Base-by-base conservation (phyloP, 2,329 filamentous ascomycete genomes). In the Aureobasidium sp. region DNA sequence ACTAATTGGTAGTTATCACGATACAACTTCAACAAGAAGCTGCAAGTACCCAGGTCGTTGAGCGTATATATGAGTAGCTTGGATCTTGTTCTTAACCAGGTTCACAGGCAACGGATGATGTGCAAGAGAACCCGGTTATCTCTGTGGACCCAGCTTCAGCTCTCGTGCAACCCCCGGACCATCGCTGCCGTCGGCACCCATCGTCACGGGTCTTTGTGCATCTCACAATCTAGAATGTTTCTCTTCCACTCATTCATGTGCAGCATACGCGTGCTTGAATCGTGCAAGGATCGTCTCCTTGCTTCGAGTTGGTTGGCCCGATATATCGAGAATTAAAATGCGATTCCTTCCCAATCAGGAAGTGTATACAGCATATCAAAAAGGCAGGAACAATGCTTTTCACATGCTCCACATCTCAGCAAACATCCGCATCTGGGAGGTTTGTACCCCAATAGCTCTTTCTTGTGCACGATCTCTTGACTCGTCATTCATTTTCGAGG, bases 1-100 rank as follows among this genome's bases (percentile, higher is more conserved):
- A 20, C 20, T 20, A 20, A 20, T 20, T 20, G 20, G 20, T 20
- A 20, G 20, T 20, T 20, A 5, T 56, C 29, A 15, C 41, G 26
- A 36, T 20, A 57, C 27, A 27, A 26, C 29, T 47, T 57, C n/a
- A 34, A 46, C 29, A 56, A 32, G n/a, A 27, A 32, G 15, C 26
- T 37, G 53, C 53, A 57, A 57, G 41, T 12, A 57, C 15, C 53
- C 53, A 57, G 27, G 37, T 17, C 47, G 29, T 57, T 46, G 52
- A 43, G 27, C 5, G 15, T 9, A 17, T 4, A 39, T 29, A 20
- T 37, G 20, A n/a, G 9, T 8, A 20, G 17, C 10, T 32, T 20
- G 1, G 26, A 55, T 55, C 26, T 43, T 43, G 20, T 2, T 39
- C 37, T 53, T 24, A 43, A 55, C 37, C 52, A 55, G 37, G 52